phyloP scores from a whole-genome alignment of 2,329 filamentous ascomycete species.

The Byssochlamys sp. region DNA sequence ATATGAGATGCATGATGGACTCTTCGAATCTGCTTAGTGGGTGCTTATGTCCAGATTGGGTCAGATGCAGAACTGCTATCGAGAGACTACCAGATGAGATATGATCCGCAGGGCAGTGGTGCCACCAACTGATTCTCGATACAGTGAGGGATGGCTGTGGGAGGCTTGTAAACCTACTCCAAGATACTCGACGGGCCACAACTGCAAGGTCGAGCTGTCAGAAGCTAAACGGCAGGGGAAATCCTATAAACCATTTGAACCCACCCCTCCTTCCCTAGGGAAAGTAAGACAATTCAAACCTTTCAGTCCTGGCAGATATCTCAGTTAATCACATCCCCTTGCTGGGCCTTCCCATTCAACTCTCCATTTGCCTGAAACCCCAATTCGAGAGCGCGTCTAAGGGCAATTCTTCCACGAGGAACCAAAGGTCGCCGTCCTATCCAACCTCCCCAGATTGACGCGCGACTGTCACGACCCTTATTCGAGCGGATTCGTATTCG shows the following conservation, averaged over 20 bases:
- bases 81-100: conserved; percentile 7
- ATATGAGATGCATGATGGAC: conserved; percentile 1
- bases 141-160: background rate
- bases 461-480: conserved; percentile 7
- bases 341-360: conserved; percentile 8
- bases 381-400: conserved; percentile 9
- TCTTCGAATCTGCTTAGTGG: conserved; percentile 4
- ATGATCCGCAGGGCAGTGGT: conserved; percentile 6
- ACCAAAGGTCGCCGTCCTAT: conserved; percentile 1
- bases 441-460: conserved; percentile 3
- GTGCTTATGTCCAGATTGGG: conserved; percentile 5
- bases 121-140: conserved; percentile 1
- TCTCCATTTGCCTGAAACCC: conserved; percentile 5
- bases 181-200: background rate
- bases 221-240: conserved; percentile 1
- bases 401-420: conserved; percentile 8
- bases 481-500: conserved; percentile 2
- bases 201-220: conserved; percentile 8
- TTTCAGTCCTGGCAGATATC: conserved; percentile 1
- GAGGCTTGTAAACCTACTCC: background rate
- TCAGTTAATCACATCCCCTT: conserved; percentile 7
- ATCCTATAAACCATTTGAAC: conserved; percentile 9
- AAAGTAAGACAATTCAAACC: conserved; percentile 4
- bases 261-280: conserved; percentile 6
- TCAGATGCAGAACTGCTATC: conserved; percentile 7